Base-by-base conservation (phyloP, 768 basidiomycete genomes). In the Coprinopsis strossmayeri region DNA sequence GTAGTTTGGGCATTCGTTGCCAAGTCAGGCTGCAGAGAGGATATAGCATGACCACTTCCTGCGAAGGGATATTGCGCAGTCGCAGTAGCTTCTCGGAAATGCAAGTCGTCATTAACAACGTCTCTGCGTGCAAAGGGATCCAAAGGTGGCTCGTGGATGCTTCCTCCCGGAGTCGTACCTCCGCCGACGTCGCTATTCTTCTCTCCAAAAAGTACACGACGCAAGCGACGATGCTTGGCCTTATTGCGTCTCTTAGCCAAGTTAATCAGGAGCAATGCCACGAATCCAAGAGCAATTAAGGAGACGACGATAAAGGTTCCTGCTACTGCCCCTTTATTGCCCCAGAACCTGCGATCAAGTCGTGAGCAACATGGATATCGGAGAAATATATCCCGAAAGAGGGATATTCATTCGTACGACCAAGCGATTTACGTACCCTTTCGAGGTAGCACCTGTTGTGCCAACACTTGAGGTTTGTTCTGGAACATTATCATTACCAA, bases 301-400 rank as follows among this genome's bases (percentile, higher is more conserved):
- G 61, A 49, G 21, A 63, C 59, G 17, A 64, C 54, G 11, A 63
- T 59, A 46, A 69, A 71, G 17, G 61, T 64, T 18, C 62, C 68
- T 3, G 65, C 65, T 13, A 71, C 64, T 10, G 65, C 64, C n/a
- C 56, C 62, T 54, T 67, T 70, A 48, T 68, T 69, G 15, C 57
- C 52, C 63, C 60, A 68, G 48, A 71, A 69, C n/a, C 69, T 70
- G 32, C 5, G 12, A 37, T 28, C 25, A 21, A 44, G 41, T 26
- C 15, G 21, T 45, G 15, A 28, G 15, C 27, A 17, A 18, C 15
- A 7, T 10, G 17, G 35, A 45, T 28, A 20, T 23, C 41, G 41
- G 24, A 20, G 41, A 26, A 47, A 47, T 47, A n/a, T 37, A 34
- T 25, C 35, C 32, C 12, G 21, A 32, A 17, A 34, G 45, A 20